A percentile compares a stretch with the other conserved stretches of the same genome.
These are phyloP conservation scores for Jaapia argillacea DNA, from an alignment of 768 basidiomycete genomes.

Conservation along the genomic window DNA sequence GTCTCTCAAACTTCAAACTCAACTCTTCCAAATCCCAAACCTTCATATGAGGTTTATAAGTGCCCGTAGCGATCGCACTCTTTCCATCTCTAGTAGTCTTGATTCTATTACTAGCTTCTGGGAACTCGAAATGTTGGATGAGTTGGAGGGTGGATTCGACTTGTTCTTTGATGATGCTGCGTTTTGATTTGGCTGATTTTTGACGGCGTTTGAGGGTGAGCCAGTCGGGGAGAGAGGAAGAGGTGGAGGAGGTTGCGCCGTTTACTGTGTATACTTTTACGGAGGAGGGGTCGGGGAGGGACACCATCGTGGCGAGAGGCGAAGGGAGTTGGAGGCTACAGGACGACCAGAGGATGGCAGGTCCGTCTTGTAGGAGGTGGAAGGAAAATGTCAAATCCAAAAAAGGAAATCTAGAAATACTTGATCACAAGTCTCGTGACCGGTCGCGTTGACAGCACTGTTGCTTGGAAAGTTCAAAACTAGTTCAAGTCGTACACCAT, in stretches of 20 bases:
- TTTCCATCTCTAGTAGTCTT: conserved; percentile 88
- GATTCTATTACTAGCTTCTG: conserved; percentile 88
- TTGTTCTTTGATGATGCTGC: conserved; percentile 57
- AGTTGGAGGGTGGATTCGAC: conserved; percentile 82
- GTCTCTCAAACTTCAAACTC: conserved; percentile 90
- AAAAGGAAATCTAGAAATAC: too few species aligned
- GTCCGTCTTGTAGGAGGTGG: too few species aligned
- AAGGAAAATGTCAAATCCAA: too few species aligned
- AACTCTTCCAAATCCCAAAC: conserved; percentile 94
- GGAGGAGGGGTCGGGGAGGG: conserved; percentile 22
- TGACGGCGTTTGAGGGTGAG: conserved; percentile 63
- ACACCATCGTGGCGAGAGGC: conserved; percentile 19
- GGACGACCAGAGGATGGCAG: too few species aligned
- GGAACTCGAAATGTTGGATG: conserved; percentile 94
- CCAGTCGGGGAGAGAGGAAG: conserved; percentile 93
- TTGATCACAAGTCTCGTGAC: too few species aligned
- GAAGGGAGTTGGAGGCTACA: too few species aligned
- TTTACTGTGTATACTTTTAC: conserved; percentile 96
- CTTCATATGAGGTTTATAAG: conserved; percentile 95
- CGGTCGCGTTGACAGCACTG: too few species aligned
- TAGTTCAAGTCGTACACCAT: too few species aligned
- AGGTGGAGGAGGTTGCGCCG: conserved; percentile 78
- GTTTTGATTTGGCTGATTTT: conserved; percentile 59
- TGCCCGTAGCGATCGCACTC: conserved; percentile 89
- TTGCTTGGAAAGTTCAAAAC: too few species aligned